Evolutionary conservation across 768 basidiomycete species (phyloP).

Genomic region (Crucibulum laeve): DNA sequence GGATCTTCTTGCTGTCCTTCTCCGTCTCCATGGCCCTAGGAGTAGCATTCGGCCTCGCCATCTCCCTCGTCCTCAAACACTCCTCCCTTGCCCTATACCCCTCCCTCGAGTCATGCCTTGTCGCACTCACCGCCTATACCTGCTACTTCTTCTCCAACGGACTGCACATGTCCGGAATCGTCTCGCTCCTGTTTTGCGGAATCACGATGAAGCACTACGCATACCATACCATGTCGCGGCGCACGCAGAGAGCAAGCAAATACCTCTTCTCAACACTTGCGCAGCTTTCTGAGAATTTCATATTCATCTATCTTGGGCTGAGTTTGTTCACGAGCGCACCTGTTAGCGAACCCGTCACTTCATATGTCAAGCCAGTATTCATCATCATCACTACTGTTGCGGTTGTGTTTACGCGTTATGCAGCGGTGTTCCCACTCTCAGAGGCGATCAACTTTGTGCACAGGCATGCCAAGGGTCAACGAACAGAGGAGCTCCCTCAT

Average conservation of each 20-base stretch:
- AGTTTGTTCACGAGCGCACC: conserved; percentile 92
- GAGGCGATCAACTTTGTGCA: conserved; percentile 94
- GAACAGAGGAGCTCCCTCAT: conserved; percentile 89
- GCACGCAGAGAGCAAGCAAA: conserved; percentile 91
- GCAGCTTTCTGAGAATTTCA: conserved; percentile 96
- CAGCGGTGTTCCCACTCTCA: conserved; percentile 92
- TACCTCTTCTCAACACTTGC: conserved; percentile 95
- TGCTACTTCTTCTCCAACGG: conserved; percentile 99
- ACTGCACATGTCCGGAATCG: conserved; percentile 91
- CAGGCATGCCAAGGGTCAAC: conserved; percentile 76
- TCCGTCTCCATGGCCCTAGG: conserved; percentile 93
- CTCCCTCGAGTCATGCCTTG: conserved; percentile 96
- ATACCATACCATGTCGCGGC: conserved; percentile 98
- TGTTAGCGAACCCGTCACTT: conserved; percentile 68
- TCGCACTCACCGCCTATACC: conserved; percentile 91
- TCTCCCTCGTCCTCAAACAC: conserved; percentile 92
- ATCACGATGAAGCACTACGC: conserved; percentile 99
- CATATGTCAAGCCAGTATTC: conserved; percentile 93
- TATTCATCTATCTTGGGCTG: conserved; percentile 98
- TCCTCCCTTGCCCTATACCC: conserved; percentile 83
- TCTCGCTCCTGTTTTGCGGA: conserved; percentile 96
- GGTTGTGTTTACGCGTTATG: conserved; percentile 93
- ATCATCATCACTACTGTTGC: conserved; percentile 88
- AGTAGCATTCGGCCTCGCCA: conserved; percentile 84
- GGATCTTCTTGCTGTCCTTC: conserved; percentile 96